Percentiles rank a stretch among this genome's conserved stretches.
phyloP scores from a whole-genome alignment of 805 yeast genomes.

The Wickerhamomyces strasburgensis region DNA sequence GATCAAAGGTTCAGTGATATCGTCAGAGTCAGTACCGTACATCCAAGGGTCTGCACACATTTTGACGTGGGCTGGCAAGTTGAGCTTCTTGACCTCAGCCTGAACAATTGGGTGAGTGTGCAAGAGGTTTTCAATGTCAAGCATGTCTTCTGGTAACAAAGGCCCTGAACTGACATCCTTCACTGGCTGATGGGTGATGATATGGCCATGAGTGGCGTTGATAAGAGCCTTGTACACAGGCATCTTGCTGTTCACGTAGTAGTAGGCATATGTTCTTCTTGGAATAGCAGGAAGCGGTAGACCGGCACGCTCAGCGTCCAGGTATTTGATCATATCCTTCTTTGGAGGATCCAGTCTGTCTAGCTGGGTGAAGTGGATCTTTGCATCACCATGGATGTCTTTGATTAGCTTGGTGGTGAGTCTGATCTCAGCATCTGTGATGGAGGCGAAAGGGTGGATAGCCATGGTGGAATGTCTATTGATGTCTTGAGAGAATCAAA shows the following conservation, averaged over 20 bases:
- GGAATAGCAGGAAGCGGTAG: conserved; percentile 52
- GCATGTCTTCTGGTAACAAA: conserved; percentile 58
- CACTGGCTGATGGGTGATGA: conserved; percentile 50
- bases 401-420: conserved; percentile 56
- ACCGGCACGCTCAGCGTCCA: conserved; percentile 62
- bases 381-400: conserved; percentile 47
- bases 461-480: too few relatives aligned
- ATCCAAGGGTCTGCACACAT: conserved; percentile 80
- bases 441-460: conserved; percentile 55
- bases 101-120: conserved; percentile 49
- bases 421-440: conserved; percentile 53
- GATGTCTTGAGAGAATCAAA: too few relatives aligned
- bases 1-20: conserved; percentile 46
- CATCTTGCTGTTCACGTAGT: conserved; percentile 47
- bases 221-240: conserved; percentile 68
- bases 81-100: conserved; percentile 64
- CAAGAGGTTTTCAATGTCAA: conserved; percentile 46
- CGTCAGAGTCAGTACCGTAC: conserved; percentile 70
- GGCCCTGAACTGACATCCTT: conserved; percentile 70
- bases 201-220: conserved; percentile 56
- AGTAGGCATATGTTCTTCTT: conserved; percentile 64
- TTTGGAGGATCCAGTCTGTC: conserved; percentile 80
- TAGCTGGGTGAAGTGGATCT: conserved; percentile 59
- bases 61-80: conserved; percentile 46
- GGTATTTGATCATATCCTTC: conserved; percentile 58